Percentiles rank a stretch among this genome's conserved stretches.
These are phyloP conservation scores for Paraconiothyrium sp. DNA, from an alignment of 2,329 filamentous ascomycete genomes.

Conservation along the genomic window DNA sequence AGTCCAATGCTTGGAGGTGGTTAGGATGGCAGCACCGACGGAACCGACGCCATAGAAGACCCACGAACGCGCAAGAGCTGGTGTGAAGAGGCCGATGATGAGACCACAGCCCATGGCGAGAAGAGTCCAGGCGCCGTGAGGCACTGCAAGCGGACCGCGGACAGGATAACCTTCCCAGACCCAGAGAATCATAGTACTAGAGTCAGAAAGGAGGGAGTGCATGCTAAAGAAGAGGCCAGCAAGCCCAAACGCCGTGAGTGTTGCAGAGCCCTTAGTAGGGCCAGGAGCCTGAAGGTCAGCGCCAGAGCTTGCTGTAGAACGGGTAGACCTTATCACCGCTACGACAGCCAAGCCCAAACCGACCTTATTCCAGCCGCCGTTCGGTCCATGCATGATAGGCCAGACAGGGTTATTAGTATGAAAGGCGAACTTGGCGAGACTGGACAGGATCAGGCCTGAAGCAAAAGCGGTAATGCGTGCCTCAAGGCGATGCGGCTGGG, in stretches of 20 bases:
- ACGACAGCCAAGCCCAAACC: constrained; percentile 80
- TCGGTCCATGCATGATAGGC: constrained; percentile 89
- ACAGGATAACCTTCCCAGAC: constrained; percentile 97
- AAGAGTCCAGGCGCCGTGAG: constrained; percentile 89
- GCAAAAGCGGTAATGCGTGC: constrained; percentile 81
- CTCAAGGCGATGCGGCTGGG: constrained; percentile 79
- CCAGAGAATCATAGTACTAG: constrained; percentile 99
- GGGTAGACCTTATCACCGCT: constrained; percentile 78
- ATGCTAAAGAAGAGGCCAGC: constrained; percentile 87
- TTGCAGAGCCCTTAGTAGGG: constrained; percentile 72
- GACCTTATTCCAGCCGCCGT: constrained; percentile 91
- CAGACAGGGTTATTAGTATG: constrained; percentile 96
- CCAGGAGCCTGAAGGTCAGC: constrained; percentile 60
- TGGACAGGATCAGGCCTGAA: constrained; percentile 84
- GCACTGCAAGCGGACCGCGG: constrained; percentile 83
- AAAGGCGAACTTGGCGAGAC: constrained; percentile 90
- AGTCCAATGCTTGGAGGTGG: constrained; percentile 80
- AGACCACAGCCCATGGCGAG: constrained; percentile 87
- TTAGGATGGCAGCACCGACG: constrained; percentile 80
- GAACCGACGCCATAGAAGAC: constrained; percentile 80
- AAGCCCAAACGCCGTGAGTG: constrained; percentile 79
- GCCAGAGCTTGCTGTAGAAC: constrained; percentile 63
- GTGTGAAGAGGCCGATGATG: constrained; percentile 76
- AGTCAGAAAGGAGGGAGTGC: constrained; percentile 93
- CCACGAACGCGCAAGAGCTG: constrained; percentile 79